Conservation (phyloP, 805 yeast species). For the Torulaspora maleeae region DNA sequence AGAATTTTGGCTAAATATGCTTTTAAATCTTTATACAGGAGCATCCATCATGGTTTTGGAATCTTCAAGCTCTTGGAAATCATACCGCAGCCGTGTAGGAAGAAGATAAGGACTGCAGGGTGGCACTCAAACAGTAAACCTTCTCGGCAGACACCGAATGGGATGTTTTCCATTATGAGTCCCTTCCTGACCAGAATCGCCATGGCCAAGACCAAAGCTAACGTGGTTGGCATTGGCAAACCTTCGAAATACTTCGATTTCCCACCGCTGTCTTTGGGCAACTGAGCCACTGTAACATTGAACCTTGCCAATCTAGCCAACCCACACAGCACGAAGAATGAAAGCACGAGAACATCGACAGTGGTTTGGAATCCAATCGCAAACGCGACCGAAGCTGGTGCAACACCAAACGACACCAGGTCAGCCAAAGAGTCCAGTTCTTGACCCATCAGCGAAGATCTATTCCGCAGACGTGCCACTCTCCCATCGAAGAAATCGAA, state of each 20-base stretch:
- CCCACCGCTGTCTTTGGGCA: slow-evolving; percentile 86
- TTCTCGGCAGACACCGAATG: slow-evolving; percentile 57
- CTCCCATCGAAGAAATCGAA: slow-evolving; percentile 97
- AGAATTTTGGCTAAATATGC: background rate
- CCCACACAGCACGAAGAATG: slow-evolving; percentile 89
- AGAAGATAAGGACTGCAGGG: slow-evolving; percentile 57
- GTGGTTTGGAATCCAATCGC: slow-evolving; percentile 86
- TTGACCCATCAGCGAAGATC: slow-evolving; percentile 92
- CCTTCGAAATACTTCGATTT: slow-evolving; percentile 94
- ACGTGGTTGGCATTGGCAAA: slow-evolving; percentile 87
- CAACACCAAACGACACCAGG: slow-evolving; percentile 88
- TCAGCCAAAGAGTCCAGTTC: slow-evolving; percentile 97
- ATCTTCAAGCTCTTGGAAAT: slow-evolving; percentile 85
- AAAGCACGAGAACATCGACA: slow-evolving; percentile 66
- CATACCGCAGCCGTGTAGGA: slow-evolving; percentile 83
- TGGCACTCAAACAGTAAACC: slow-evolving; percentile 70
- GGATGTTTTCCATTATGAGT: slow-evolving; percentile 49
- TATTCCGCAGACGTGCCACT: slow-evolving; percentile 90
- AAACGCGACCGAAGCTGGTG: slow-evolving; percentile 91
- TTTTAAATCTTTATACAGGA: background rate
- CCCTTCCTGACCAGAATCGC: slow-evolving; percentile 56
- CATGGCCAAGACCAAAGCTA: slow-evolving; percentile 69
- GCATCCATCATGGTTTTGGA: slow-evolving; percentile 59
- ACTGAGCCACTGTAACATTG: slow-evolving; percentile 86
- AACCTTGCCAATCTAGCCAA: slow-evolving; percentile 90